Conservation (phyloP, 257 asterid genomes). For the Lavandula angustifolia region DNA sequence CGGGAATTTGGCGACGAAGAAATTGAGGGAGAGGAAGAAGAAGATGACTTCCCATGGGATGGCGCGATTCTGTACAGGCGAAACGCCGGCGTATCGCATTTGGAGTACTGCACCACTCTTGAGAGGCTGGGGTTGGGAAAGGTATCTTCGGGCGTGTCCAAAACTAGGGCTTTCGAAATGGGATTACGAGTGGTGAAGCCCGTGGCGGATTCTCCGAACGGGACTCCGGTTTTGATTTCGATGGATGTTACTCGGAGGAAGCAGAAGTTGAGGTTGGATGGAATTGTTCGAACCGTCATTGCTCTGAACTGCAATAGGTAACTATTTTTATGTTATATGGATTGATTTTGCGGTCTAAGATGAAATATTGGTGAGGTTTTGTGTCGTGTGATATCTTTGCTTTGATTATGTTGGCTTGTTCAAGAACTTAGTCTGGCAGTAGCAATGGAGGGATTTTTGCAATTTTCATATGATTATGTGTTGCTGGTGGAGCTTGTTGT, state of each 20-base stretch:
- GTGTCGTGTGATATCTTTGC: not conserved
- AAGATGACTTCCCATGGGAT: slow-evolving; percentile 71
- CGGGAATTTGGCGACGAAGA: slow-evolving; percentile 39
- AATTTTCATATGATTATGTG: not conserved
- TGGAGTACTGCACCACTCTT: slow-evolving; percentile 83
- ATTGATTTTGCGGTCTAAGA: slow-evolving; percentile 2
- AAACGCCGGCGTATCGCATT: slow-evolving; percentile 59
- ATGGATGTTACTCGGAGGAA: slow-evolving; percentile 70
- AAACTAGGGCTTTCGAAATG: slow-evolving; percentile 69
- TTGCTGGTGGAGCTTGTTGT: not conserved
- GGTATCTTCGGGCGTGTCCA: slow-evolving; percentile 67
- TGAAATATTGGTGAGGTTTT: slow-evolving; percentile 2
- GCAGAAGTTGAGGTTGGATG: slow-evolving; percentile 75
- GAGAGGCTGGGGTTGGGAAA: slow-evolving; percentile 78
- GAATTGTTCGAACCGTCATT: slow-evolving; percentile 70
- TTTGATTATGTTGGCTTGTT: slow-evolving; percentile 15
- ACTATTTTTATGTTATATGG: not conserved
- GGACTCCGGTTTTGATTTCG: slow-evolving; percentile 87
- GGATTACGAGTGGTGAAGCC: slow-evolving; percentile 71
- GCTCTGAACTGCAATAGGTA: slow-evolving; percentile 80
- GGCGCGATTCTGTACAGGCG: slow-evolving; percentile 70
- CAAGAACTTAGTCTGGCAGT: not conserved
- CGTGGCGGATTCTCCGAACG: slow-evolving; percentile 58
- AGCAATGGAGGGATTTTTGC: not conserved
- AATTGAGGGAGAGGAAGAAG: slow-evolving; percentile 38